Base-by-base conservation (phyloP, 2,329 filamentous ascomycete species). In the Nemania abortiva region DNA sequence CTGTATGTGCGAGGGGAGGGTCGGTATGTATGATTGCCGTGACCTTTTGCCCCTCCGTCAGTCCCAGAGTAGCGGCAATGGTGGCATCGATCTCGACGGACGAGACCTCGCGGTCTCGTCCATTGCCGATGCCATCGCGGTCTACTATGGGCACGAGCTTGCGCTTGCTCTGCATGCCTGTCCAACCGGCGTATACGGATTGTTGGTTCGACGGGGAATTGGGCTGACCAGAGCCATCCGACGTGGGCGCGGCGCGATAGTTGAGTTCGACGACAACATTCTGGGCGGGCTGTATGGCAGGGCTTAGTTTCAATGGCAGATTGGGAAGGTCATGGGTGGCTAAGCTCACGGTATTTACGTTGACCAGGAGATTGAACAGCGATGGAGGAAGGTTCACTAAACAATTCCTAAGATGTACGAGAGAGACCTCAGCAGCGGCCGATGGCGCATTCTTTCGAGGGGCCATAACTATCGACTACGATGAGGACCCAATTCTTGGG, bases 221-320 rank as follows among this genome's bases (percentile, higher is more conserved):
- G 29, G 83, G 77, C 72, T 85, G 83, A 57, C 80, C 77, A 60
- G 84, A 76, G 64, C 82, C 78, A 63, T 80, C 77, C 64, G 85
- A 63, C 54, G 76, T 78, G 49, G 87, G 79, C 24, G 86, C 83
- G 49, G 70, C 86, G 77, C 90, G 89, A 82, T 92, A 97, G 79
- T 87, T 92, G 72, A 99, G 87, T 82, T 99, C 96, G 79, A 99
- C 91, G 70, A 98, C 88, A 75, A 98, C 93, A 92, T 98, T 97
- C 83, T 99, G 96, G 39, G 92, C 93, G 68, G 95, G 88, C 94
- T 97, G 39, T 39, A 37, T 52, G 31, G 54, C 11, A 37, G 52
- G 20, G 70, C 63, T 68, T 64, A 66, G 68, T 45, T 50, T 50
- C 18, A 13, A 29, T 22, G 24, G n/a, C 10, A 37, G 6, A 49